Evolutionary conservation across 768 basidiomycete genomes (phyloP).

Genomic region (Boletellus sp.): DNA sequence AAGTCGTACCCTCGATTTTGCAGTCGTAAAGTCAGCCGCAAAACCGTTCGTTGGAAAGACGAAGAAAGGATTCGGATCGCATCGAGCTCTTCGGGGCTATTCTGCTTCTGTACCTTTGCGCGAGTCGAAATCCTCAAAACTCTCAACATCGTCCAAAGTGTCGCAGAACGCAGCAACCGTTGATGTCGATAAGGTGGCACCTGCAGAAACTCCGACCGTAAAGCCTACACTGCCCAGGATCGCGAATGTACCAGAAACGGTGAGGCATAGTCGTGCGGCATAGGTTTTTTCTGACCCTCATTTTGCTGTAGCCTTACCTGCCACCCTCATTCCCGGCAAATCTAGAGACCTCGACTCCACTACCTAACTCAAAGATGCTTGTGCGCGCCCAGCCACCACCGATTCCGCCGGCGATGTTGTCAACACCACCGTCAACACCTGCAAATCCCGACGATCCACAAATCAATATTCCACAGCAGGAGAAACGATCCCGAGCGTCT

Average conservation of each 20-base stretch:
- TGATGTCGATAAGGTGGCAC: neutral
- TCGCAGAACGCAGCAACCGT: neutral
- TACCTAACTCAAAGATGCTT: conserved; percentile 16
- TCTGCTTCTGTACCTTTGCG: conserved; percentile 10
- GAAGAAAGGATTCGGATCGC: conserved; percentile 6
- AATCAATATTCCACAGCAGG: conserved; percentile 12
- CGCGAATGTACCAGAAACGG: conserved; percentile 36
- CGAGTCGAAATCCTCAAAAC: conserved; percentile 16
- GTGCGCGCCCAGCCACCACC: conserved; percentile 42
- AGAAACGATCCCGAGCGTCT: conserved; percentile 29
- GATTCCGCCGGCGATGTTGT: conserved; percentile 32
- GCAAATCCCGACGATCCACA: conserved; percentile 17
- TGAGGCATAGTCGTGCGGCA: conserved; percentile 22
- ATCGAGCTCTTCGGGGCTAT: conserved; percentile 1
- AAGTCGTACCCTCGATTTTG: conserved; percentile 37
- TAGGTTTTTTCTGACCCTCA: conserved; percentile 11
- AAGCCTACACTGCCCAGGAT: conserved; percentile 25
- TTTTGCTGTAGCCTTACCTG: conserved; percentile 38
- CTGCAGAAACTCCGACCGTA: conserved; percentile 1
- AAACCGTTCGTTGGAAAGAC: conserved; percentile 23
- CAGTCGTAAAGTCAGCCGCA: conserved; percentile 40
- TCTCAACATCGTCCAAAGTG: neutral
- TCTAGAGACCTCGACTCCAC: conserved; percentile 53
- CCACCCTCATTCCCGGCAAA: conserved; percentile 56
- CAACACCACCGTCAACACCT: conserved; percentile 22